phyloP scores from a whole-genome alignment of 2,329 filamentous ascomycete genomes.

The Sarocladium oryzae region DNA sequence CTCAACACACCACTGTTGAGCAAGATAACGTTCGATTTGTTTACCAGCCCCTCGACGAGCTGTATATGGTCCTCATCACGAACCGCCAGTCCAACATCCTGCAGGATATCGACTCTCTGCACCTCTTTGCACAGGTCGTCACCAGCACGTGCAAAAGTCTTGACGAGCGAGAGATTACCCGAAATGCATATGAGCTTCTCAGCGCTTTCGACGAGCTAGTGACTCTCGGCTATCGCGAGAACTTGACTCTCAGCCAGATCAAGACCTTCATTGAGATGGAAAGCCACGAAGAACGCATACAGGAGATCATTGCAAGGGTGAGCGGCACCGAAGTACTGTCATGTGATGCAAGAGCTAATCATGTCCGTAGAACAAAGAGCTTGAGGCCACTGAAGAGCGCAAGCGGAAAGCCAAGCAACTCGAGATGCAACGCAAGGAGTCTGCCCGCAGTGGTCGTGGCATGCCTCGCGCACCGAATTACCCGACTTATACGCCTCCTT shows the following conservation, averaged over 20 bases:
- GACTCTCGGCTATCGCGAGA: constrained; percentile 91
- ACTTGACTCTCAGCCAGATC: constrained; percentile 92
- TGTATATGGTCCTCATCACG: constrained; percentile 99
- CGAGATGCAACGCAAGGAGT: constrained; percentile 97
- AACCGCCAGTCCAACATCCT: constrained; percentile 99
- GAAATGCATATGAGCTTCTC: constrained; percentile 92
- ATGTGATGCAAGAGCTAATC: background rate
- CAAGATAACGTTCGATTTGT: constrained; percentile 99
- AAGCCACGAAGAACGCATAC: constrained; percentile 96
- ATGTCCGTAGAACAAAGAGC: constrained; percentile 78
- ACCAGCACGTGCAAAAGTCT: constrained; percentile 92
- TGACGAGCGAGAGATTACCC: constrained; percentile 90
- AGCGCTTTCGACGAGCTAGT: constrained; percentile 97
- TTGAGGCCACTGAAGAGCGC: constrained; percentile 95
- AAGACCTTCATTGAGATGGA: constrained; percentile 99
- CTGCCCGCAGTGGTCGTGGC: constrained; percentile 67
- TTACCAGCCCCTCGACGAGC: constrained; percentile 96
- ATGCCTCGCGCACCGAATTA: constrained; percentile 74
- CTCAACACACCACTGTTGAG: constrained; percentile 96
- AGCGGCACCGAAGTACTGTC: constrained; percentile 19
- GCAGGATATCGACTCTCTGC: constrained; percentile 97
- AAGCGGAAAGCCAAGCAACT: constrained; percentile 98
- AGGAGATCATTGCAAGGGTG: constrained; percentile 93
- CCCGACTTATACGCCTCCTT: constrained; percentile 79
- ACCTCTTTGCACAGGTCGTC: constrained; percentile 96